Evolutionary conservation across 352 stramenopile genomes (phyloP), one percentile per base, ranked within the genome.

Genomic region (Pythium pectinolyticum): DNA sequence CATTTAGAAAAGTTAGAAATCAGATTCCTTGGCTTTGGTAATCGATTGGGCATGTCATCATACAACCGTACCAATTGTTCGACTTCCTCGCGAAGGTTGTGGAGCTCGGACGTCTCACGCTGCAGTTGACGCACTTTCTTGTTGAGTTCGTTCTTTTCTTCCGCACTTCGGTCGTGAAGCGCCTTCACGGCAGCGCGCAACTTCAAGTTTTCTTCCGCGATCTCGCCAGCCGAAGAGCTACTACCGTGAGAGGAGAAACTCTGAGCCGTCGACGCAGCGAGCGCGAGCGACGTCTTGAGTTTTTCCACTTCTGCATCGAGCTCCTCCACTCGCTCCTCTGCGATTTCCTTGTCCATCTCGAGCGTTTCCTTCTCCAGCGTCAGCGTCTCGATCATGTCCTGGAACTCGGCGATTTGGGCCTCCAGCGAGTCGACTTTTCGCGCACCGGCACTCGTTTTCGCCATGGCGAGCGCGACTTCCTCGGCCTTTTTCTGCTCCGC

Each of bases 321-420:
- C 41, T 95, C 86, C 27, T 94, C 84, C 0, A 89, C 80, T 22
- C 82, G 74, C 50, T 96, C 88, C 56, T 96, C 84, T 0, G 88
- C 86, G 57, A 95, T 94, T 57, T 95, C 88, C 51, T 94, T 92
- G 51, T 96, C 86, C 84, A 94, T 92, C 45, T 92, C 86, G 20
- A 94, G 57, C 5, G 87, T 94, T 45, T 96, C 88, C 60, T 94
- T 95, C 40, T 96, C 88, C 24, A 96, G 74, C 3, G 78, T 88
- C 64, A 95, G 75, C 60, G 88, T 86, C 69, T 96, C 88, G 11
- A 96, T 74, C 77, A 89, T 85, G 31, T 92, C 86, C 45, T 94
- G 77, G 10, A 90, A 69, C 63, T 96, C 86, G 9, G 69, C 70
- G 10, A 92, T 52, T 52, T 93, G 80, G 22, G 74, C 77, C 61